A percentile compares a stretch with the other conserved stretches of the same genome.
Evolutionary conservation across 2,329 filamentous ascomycete species (phyloP).

Genomic region (Ophiocordyceps robertsii): DNA sequence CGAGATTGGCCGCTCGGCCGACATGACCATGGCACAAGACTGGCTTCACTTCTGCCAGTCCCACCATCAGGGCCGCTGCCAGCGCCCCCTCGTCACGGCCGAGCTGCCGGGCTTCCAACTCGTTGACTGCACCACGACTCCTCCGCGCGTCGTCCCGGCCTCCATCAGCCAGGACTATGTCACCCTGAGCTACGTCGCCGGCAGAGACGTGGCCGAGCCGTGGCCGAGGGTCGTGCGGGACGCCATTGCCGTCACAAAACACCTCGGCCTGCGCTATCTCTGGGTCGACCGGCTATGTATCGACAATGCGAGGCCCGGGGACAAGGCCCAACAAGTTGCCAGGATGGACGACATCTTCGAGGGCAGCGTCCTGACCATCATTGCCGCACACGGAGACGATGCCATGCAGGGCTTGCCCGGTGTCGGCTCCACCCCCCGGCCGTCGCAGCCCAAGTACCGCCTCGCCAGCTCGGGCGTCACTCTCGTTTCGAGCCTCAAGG

Average conservation of each 20-base stretch:
- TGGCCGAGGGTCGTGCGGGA: conserved; percentile 20
- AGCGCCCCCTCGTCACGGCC: conserved; percentile 7
- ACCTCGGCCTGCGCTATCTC: conserved; percentile 20
- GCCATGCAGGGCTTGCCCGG: conserved; percentile 21
- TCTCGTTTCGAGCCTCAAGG: conserved; percentile 17
- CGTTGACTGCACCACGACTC: conserved; percentile 18
- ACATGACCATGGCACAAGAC: conserved; percentile 16
- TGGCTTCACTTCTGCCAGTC: conserved; percentile 21
- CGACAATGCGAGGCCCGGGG: conserved; percentile 8
- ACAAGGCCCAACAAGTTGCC: conserved; percentile 16
- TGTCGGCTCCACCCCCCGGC: conserved; percentile 13
- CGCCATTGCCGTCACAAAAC: conserved; percentile 15
- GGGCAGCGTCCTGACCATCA: conserved; percentile 20
- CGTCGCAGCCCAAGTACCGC: conserved; percentile 16
- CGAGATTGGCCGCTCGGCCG: conserved; percentile 14
- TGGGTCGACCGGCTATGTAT: conserved; percentile 26
- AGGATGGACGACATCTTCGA: conserved; percentile 25
- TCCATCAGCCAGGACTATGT: conserved; percentile 16
- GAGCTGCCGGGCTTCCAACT: conserved; percentile 18
- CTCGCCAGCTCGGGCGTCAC: conserved; percentile 17
- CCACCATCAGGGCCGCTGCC: conserved; percentile 18
- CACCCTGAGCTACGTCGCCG: conserved; percentile 22
- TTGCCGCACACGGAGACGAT: conserved; percentile 21
- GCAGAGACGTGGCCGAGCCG: conserved; percentile 9
- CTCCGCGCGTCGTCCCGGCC: conserved; percentile 14